Conservation (phyloP, 805 yeast genomes). For the Sugiyamaella boreocaroliniensis region DNA sequence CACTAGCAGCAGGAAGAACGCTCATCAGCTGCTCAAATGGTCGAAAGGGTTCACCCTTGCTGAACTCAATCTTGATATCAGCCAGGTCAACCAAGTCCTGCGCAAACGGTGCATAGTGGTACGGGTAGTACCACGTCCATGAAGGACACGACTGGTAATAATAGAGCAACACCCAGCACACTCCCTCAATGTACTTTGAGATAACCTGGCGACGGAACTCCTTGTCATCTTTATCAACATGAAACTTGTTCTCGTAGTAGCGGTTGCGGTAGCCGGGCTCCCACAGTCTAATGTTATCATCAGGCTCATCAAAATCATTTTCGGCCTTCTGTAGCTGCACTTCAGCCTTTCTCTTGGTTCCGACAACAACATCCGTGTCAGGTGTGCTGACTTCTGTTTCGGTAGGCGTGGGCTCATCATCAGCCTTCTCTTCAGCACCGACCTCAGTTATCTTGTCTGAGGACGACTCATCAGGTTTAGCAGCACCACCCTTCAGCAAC, state of each 20-base stretch:
- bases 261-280: conserved; percentile 83
- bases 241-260: conserved; percentile 73
- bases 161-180: conserved; percentile 91
- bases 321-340: conserved; percentile 13
- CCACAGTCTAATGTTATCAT: conserved; percentile 57
- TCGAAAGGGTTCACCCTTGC: conserved; percentile 67
- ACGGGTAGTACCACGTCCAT: conserved; percentile 97
- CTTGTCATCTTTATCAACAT: conserved; percentile 41
- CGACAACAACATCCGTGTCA: conserved; percentile 12
- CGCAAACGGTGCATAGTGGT: conserved; percentile 97
- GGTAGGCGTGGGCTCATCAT: conserved; percentile 3
- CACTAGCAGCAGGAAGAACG: conserved; percentile 90
- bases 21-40: conserved; percentile 95
- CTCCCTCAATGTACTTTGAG: conserved; percentile 79
- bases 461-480: conserved; percentile 16
- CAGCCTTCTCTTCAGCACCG: not conserved
- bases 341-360: conserved; percentile 12
- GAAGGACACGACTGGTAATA: conserved; percentile 98
- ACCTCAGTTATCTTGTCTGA: not conserved
- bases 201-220: conserved; percentile 54
- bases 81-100: conserved; percentile 62
- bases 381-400: conserved; percentile 8
- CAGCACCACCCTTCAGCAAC: conserved; percentile 14
- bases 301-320: conserved; percentile 35
- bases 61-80: conserved; percentile 45